Base-by-base conservation (phyloP, 139 green algal species). In the Desmodesmus armatus region DNA sequence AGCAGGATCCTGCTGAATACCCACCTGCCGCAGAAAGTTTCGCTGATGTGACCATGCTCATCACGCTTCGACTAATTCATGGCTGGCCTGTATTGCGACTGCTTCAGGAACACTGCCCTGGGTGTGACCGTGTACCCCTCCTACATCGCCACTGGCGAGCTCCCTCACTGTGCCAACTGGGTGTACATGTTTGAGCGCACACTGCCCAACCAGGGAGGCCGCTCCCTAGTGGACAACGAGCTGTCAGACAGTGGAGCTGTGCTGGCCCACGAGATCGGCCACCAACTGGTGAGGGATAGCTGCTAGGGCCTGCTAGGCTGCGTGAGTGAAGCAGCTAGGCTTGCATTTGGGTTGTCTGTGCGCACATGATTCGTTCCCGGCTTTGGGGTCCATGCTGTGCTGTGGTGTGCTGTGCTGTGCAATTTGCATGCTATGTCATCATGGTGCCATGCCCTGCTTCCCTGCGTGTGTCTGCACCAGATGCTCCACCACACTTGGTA, bases 401-500 rank as follows among this genome's bases (percentile, higher is more conserved):
- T 58, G 47, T 58, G 13, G 47, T 15, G 47, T 31, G 17, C 17
- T 65, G 3, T 65, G 55, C 67, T 75, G 67, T 9, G 21, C 35
- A 71, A 2, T 40, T 71, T 29, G 3, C 2, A 21, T 44, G 63
- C 63, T 72, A n/a, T 72, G 63, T 35, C 15, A 9, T 2, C 15
- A 9, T 43, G 7, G 29, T 44, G 63, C 63, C 11, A 0, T 72
- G 31, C 21, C 49, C 40, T 67, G 58, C 21, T n/a, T 72, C 19
- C 63, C 2, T 23, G 47, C 0, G n/a, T 23, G 17, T 49, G 35
- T 5, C 13, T 43, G 63, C 23, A 51, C 17, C 73, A 80, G 73
- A 80, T 80, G 73, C 73, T 80, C 13, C 73, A 47, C 17, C 73
- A 80, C 47, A 80, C 73, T 33, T 80, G 73, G 73, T 80, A 37